phyloP scores from a whole-genome alignment of 768 basidiomycete species.

The Galerina marginata region DNA sequence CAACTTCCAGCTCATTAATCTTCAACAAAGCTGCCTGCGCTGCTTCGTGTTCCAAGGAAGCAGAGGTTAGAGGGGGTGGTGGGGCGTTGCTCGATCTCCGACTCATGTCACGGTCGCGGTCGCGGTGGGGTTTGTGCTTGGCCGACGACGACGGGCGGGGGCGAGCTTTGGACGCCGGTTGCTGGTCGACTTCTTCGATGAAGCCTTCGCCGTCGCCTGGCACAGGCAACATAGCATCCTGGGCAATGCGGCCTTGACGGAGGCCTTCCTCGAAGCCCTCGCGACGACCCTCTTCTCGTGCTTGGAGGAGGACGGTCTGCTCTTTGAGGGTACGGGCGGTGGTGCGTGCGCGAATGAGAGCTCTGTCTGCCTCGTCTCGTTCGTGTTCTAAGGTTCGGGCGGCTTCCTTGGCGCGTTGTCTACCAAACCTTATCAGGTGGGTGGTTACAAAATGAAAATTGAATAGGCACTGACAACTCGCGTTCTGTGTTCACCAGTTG shows the following conservation, averaged over 20 bases:
- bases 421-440: slow-evolving; percentile 4
- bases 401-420: slow-evolving; percentile 29
- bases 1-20: slow-evolving; percentile 23
- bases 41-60: slow-evolving; percentile 20
- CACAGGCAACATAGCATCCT: slow-evolving; percentile 15
- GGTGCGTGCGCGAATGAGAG: slow-evolving; percentile 47
- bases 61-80: neutral
- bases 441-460: neutral
- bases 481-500: slow-evolving; percentile 30
- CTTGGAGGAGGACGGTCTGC: slow-evolving; percentile 52
- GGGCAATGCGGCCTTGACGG: slow-evolving; percentile 47
- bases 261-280: slow-evolving; percentile 53
- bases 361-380: slow-evolving; percentile 37
- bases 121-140: neutral
- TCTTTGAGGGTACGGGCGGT: slow-evolving; percentile 61
- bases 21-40: slow-evolving; percentile 19
- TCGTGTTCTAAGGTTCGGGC: slow-evolving; percentile 34
- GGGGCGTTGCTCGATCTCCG: slow-evolving; percentile 3
- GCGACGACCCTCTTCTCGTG: slow-evolving; percentile 60
- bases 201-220: slow-evolving; percentile 14
- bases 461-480: slow-evolving; percentile 31
- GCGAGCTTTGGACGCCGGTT: neutral
- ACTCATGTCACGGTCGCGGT: neutral
- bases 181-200: neutral
- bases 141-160: neutral